Percentiles rank a stretch among this genome's conserved stretches.
phyloP scores from a whole-genome alignment of 2,329 filamentous ascomycete species.

The Kalmusia sp. region DNA sequence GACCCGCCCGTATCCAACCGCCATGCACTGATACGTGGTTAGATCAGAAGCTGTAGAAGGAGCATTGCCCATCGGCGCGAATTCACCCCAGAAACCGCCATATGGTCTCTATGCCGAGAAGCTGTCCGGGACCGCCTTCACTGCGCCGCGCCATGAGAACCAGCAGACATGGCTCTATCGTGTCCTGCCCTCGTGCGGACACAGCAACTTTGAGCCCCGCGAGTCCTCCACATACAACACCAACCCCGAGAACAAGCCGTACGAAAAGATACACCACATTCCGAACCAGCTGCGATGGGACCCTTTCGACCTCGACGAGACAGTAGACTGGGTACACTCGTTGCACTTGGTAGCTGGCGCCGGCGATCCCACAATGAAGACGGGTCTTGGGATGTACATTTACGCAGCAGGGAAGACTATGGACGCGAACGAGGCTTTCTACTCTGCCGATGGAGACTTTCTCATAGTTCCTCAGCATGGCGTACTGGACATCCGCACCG shows the following conservation, averaged over 20 bases:
- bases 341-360: constrained; percentile 78
- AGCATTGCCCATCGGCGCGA: constrained; percentile 76
- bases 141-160: constrained; percentile 63
- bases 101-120: constrained; percentile 82
- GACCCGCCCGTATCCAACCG: neutral
- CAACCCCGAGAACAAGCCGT: constrained; percentile 56
- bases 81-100: constrained; percentile 82
- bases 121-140: constrained; percentile 66
- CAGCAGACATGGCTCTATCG: constrained; percentile 67
- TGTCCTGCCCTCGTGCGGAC: constrained; percentile 64
- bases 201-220: constrained; percentile 60
- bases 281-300: constrained; percentile 85
- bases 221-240: constrained; percentile 58
- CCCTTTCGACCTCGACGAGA: constrained; percentile 75
- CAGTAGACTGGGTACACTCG: constrained; percentile 71
- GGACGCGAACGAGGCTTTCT: constrained; percentile 77
- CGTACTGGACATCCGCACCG: constrained; percentile 71
- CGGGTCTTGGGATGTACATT: constrained; percentile 79
- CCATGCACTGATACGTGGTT: constrained; percentile 18
- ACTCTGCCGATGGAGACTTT: constrained; percentile 77
- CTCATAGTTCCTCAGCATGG: constrained; percentile 72
- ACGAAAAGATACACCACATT: constrained; percentile 72
- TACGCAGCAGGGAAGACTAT: constrained; percentile 82
- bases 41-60: constrained; percentile 79
- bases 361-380: constrained; percentile 80